Percentiles rank a stretch among this genome's conserved stretches.
phyloP scores from a whole-genome alignment of 2,329 filamentous ascomycete species.

The Trichoderma oligosporum region DNA sequence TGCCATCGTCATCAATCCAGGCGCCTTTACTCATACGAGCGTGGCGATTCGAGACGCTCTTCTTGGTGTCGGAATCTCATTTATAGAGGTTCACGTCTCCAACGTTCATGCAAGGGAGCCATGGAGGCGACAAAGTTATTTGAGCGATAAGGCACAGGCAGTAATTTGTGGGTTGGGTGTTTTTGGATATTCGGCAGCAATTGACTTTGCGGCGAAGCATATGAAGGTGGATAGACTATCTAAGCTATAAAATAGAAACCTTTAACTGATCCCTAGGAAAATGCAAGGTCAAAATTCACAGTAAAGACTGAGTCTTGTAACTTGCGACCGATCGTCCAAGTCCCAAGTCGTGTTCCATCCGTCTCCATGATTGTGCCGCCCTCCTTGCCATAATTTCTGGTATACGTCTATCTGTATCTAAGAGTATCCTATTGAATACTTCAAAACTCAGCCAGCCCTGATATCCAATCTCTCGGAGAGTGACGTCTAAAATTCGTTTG shows the following conservation, averaged over 20 bases:
- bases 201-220: slow-evolving; percentile 10
- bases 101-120: slow-evolving; percentile 1
- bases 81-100: slow-evolving; percentile 6
- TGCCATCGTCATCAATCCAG: slow-evolving; percentile 8
- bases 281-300: neutral
- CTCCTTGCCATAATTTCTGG: slow-evolving; percentile 52
- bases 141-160: slow-evolving; percentile 14
- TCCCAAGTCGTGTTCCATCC: slow-evolving; percentile 3
- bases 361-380: slow-evolving; percentile 46
- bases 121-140: slow-evolving; percentile 11
- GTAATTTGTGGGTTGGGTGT: slow-evolving; percentile 14
- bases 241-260: slow-evolving; percentile 2
- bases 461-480: slow-evolving; percentile 62
- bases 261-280: too few relatives aligned
- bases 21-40: slow-evolving; percentile 13
- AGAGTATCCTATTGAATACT: slow-evolving; percentile 51
- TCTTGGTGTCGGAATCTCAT: slow-evolving; percentile 1
- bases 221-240: neutral
- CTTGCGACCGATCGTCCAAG: neutral
- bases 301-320: neutral
- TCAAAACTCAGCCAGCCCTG: slow-evolving; percentile 69
- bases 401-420: slow-evolving; percentile 60
- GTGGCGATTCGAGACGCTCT: slow-evolving; percentile 11
- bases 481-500: slow-evolving; percentile 54
- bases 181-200: slow-evolving; percentile 13